A percentile compares a stretch with the other conserved stretches of the same genome.
Conservation (phyloP, 169 alveolate species). For the Cryptosporidium xiaoi region DNA sequence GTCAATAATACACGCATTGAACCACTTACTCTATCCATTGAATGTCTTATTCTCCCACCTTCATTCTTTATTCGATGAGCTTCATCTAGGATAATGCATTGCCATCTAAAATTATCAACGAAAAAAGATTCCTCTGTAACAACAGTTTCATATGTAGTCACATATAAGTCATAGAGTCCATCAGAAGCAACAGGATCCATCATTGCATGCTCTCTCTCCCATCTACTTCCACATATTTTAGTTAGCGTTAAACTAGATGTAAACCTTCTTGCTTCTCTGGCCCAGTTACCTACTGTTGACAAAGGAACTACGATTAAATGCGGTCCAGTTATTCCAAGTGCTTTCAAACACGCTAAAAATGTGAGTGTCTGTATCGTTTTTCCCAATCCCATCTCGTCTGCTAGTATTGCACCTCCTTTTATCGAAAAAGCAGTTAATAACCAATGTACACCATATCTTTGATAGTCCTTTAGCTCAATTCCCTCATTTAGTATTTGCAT, state of each 20-base stretch:
- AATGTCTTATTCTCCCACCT: slow-evolving; percentile 91
- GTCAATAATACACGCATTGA: slow-evolving; percentile 92
- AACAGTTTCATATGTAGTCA: slow-evolving; percentile 93
- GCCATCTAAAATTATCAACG: slow-evolving; percentile 91
- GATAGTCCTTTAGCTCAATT: slow-evolving; percentile 88
- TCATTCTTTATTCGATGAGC: slow-evolving; percentile 99
- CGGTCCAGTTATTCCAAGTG: slow-evolving; percentile 89
- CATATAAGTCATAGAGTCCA: slow-evolving; percentile 89
- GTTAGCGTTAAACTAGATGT: slow-evolving; percentile 88
- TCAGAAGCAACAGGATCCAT: slow-evolving; percentile 81
- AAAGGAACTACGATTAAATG: slow-evolving; percentile 95
- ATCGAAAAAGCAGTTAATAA: slow-evolving; percentile 85
- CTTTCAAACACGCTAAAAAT: slow-evolving; percentile 83
- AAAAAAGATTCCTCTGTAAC: slow-evolving; percentile 90
- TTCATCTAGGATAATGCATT: slow-evolving; percentile 96
- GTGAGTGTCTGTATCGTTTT: slow-evolving; percentile 91
- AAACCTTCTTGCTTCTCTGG: slow-evolving; percentile 91
- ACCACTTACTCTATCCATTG: slow-evolving; percentile 89
- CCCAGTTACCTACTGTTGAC: slow-evolving; percentile 96
- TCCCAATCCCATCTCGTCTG: slow-evolving; percentile 94
- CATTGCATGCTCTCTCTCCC: slow-evolving; percentile 88
- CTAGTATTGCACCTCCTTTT: slow-evolving; percentile 90
- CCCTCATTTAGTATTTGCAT: slow-evolving; percentile 81
- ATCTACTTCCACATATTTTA: slow-evolving; percentile 88
- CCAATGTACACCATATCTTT: slow-evolving; percentile 92